Base-by-base conservation (phyloP, 352 stramenopile species). In the Pythium rhizo-oryzae region DNA sequence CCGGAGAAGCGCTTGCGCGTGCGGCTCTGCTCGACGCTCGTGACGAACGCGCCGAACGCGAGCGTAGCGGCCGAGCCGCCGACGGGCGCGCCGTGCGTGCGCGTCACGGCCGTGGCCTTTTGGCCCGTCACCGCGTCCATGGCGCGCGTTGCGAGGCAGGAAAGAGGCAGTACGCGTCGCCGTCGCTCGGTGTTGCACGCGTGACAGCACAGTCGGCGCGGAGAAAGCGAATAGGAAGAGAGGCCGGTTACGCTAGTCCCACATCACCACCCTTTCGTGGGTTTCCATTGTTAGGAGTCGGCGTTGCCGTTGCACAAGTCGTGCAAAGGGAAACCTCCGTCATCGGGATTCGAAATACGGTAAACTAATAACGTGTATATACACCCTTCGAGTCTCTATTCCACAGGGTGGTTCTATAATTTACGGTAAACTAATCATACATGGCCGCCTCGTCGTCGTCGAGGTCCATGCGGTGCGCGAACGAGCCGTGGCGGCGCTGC, bases 401-500 rank as follows among this genome's bases (percentile, higher is more conserved):
- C 1, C 25, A 41, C 25, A 15, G 21, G n/a, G 37, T 23, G 16
- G 23, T 60, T 49, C 18, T 37, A 28, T 62, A 61, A 7, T 18
- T 50, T 62, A 62, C 56, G 23, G 21, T 30, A 56, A 37, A 4
- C 28, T 8, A 23, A 41, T 57, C 18, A 24, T 65, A 55, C 49
- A 15, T 9, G 37, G 44, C 1, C 12, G 51, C 49, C 5, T 65
- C 64, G 16, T 21, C 57, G 16, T 55, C 57, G 46, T 64, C 33
- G 21, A 47, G 16, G 46, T 64, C 33, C 16, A 53, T 9, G 59
- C 66, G 66, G 35, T 60, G 54, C 15, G 77, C 75, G 54, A 94
- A 96, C 67, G 95, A 98, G 25, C 96, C 91, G 58, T 97, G 90
- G 56, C 87, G 74, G 57, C 94, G 83, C 69, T 97, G 88, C 55